Base-by-base conservation (phyloP, 2,329 filamentous ascomycete genomes). In the Cryphonectria japonica region DNA sequence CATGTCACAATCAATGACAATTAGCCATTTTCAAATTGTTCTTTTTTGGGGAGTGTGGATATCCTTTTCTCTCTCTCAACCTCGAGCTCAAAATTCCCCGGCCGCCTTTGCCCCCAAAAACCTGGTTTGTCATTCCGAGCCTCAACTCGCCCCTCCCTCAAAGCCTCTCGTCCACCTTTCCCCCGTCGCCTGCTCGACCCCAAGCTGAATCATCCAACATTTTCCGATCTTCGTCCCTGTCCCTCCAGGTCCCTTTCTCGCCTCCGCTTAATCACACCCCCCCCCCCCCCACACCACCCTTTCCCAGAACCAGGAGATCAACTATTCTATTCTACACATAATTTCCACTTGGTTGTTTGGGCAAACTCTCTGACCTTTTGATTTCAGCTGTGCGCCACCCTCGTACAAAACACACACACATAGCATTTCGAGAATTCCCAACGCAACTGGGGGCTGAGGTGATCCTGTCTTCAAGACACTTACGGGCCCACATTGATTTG, bases 51-150 rank as follows among this genome's bases (percentile, higher is more conserved):
- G 14, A 2, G 7, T 9, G 9, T 2, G 37, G 37, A 39, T 39
- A 39, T 11, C 11, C 37, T 54, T n/a, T 13, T 26, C 9, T 26
- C 13, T 60, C n/a, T 2, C 32, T 22, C 43, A 13, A 43, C 22
- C 19, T 46, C 46, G 2, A 39, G 32, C 11, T 13, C 54, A 34
- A 34, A 34, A 34, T 34, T 57, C 29, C n/a, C 19, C 54, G 29
- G 34, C 37, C 60, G 16, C 32, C 34, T 62, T 62, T 62, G 60
- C 60, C 60, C 60, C 60, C 60, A 41, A 62, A 62, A 26, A 19
- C 60, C 60, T 39, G 19, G 60, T 6, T 2, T 7, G 60, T 22
- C 8, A 26, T 34, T 29, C 60, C 26, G 34, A 62, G 60, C 34
- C 60, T 62, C 60, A 62, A 39, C 60, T 62, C 37, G 22, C 34